Percentiles rank a stretch among this genome's conserved stretches.
Conservation (phyloP, 163 green algal genomes). For the Volvox carteri region DNA sequence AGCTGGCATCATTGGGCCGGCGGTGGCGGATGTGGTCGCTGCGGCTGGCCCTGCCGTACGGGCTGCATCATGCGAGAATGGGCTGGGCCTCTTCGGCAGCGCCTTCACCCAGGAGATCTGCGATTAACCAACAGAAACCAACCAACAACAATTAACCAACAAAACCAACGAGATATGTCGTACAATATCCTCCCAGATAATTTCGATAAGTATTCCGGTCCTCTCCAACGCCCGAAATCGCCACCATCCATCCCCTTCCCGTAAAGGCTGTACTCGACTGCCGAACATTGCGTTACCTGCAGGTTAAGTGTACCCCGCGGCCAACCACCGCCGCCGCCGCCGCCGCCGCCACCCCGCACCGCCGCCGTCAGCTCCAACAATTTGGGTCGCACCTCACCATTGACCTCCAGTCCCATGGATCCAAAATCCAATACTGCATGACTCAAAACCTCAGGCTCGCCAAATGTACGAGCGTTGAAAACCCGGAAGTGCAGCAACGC, state of each 20-base stretch:
- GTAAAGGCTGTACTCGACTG: background rate
- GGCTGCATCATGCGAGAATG: constrained; percentile 42
- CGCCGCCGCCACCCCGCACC: no score
- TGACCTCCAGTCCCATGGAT: constrained; percentile 52
- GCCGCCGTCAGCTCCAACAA: constrained; percentile 54
- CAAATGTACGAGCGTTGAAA: constrained; percentile 61
- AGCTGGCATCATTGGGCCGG: background rate
- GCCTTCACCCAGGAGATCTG: constrained; percentile 50
- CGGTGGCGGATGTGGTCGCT: background rate
- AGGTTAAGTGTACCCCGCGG: constrained; percentile 33
- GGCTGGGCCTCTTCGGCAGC: constrained; percentile 18
- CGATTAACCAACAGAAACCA: no score
- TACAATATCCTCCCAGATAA: no score
- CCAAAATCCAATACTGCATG: constrained; percentile 6
- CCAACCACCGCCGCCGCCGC: background rate
- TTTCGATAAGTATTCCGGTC: no score
- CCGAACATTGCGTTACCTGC: constrained; percentile 16
- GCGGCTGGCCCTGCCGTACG: background rate
- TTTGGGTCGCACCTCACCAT: constrained; percentile 26
- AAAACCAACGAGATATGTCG: no score
- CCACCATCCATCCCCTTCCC: no score
- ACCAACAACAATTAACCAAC: no score
- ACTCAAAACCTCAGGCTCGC: constrained; percentile 62
- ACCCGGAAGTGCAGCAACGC: constrained; percentile 53
- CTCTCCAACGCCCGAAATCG: no score